Conservation (phyloP, 108 stramenopile species). For the Nitzschia palea region DNA sequence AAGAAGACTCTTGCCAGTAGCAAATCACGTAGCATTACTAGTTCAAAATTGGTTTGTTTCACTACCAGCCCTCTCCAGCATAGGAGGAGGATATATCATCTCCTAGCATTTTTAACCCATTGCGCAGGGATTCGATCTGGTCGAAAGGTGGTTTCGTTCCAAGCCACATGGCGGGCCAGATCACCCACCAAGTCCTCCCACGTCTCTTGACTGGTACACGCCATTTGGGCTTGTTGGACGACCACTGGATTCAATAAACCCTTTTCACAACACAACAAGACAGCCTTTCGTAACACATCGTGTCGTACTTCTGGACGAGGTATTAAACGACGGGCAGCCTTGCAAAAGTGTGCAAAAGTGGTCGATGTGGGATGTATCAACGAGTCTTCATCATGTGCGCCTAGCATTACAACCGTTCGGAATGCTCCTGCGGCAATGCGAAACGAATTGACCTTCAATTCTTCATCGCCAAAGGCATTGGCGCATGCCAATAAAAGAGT, state of each 20-base stretch:
- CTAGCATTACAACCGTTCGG: background rate
- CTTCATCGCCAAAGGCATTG: conserved; percentile 42
- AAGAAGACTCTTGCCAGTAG: no score
- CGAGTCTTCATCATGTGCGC: background rate
- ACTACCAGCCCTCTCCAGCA: no score
- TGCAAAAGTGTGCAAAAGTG: conserved; percentile 36
- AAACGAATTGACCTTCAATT: conserved; percentile 28
- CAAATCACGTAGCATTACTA: no score
- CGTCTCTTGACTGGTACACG: conserved; percentile 12
- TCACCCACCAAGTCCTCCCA: conserved; percentile 25
- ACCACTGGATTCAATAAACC: conserved; percentile 37
- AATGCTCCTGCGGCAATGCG: conserved; percentile 38
- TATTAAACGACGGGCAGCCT: conserved; percentile 32
- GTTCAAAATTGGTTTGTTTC: no score
- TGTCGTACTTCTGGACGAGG: background rate
- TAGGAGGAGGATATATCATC: no score
- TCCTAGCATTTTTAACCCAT: conserved; percentile 23
- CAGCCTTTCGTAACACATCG: conserved; percentile 9
- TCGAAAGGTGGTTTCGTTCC: conserved; percentile 22
- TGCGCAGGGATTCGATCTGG: conserved; percentile 9
- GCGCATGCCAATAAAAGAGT: conserved; percentile 52
- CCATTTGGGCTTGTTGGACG: conserved; percentile 22
- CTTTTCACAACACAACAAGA: conserved; percentile 15
- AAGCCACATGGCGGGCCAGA: conserved; percentile 12
- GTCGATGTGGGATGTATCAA: conserved; percentile 24